Base-by-base conservation (phyloP, 495 filamentous ascomycete genomes). In the Paragyromitra xinjiangensis region DNA sequence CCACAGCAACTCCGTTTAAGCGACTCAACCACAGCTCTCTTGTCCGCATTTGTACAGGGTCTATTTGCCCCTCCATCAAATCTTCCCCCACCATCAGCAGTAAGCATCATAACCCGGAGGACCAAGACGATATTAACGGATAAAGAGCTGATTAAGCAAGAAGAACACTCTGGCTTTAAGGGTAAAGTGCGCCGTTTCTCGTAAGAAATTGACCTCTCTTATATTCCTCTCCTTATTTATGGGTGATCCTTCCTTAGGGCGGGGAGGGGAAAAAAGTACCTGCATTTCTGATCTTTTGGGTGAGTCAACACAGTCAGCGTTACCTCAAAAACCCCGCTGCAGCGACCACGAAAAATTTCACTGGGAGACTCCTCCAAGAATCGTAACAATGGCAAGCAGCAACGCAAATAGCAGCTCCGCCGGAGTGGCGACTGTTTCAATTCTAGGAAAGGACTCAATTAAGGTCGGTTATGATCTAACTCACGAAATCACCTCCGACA, bases 401-500 rank as follows among this genome's bases (percentile, higher is more conserved):
- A 63, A 22, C 42, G 37, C 22, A 55, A 29, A 68, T 45, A 50
- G 48, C 9, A 53, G 22, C 22, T 75, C 80, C 16, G 12, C 48
- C n/a, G 69, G 22, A 73, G 48, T 82, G 24, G 44, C 81, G 11
- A 78, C 76, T 16, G 78, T 83, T 40, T 64, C 69, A 64, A 82
- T 83, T 63, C 63, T 83, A 8, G 78, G 81, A 62, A 83, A 79
- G 55, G 94, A 97, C 75, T 89, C 90, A 83, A 97, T 97, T 79
- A 87, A 97, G 81, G 90, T 97, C 83, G 94, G 97, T 80, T 95
- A 97, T 83, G 92, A 92, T 70, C 89, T 99, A 92, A 89, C 90
- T 75, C 87, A 87, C 77, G 95, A 91, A 83, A 90, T 98, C 78
- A 90, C 90, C 62, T 85, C 91, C 80, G 96, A 98, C 84, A 87